These are phyloP conservation scores for Dactylella cylindrospora DNA, from an alignment of 2,329 filamentous ascomycete genomes.

Conservation along the genomic window DNA sequence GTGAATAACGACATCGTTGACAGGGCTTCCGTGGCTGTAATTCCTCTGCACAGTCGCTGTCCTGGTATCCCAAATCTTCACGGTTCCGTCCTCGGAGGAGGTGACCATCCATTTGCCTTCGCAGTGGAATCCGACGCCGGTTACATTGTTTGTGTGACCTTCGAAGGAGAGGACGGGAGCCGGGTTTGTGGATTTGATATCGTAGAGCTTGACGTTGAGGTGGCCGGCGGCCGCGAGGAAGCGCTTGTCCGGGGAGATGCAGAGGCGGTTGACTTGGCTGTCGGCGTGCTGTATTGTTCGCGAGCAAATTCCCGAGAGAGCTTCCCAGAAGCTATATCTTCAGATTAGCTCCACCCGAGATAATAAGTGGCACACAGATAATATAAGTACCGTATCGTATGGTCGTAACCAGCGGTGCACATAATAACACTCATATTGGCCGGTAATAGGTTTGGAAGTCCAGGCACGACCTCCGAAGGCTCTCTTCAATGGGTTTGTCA, in stretches of 20 bases:
- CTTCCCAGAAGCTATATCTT: slow-evolving; percentile 92
- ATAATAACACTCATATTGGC: slow-evolving; percentile 49
- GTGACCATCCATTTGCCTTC: slow-evolving; percentile 99
- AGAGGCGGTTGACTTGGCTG: slow-evolving; percentile 96
- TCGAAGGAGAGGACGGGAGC: slow-evolving; percentile 91
- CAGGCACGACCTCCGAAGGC: neutral
- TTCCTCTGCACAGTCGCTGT: slow-evolving; percentile 84
- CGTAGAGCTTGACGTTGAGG: slow-evolving; percentile 92
- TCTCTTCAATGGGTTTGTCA: no score
- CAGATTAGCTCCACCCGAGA: no score
- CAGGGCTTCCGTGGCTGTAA: slow-evolving; percentile 83
- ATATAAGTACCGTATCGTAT: slow-evolving; percentile 74
- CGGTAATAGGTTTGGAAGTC: neutral
- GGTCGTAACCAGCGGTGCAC: slow-evolving; percentile 68
- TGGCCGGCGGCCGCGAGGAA: slow-evolving; percentile 74
- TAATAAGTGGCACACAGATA: no score
- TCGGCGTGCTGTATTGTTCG: slow-evolving; percentile 97
- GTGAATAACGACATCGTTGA: slow-evolving; percentile 99
- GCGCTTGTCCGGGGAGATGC: slow-evolving; percentile 96
- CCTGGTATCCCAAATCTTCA: slow-evolving; percentile 95
- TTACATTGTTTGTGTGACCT: slow-evolving; percentile 93
- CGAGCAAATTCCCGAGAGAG: slow-evolving; percentile 93
- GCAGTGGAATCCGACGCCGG: slow-evolving; percentile 94
- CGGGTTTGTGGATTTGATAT: slow-evolving; percentile 97
- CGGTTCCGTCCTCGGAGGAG: slow-evolving; percentile 90